phyloP scores from a whole-genome alignment of 2,329 filamentous ascomycete genomes.

The Cyclaneusma minus region DNA sequence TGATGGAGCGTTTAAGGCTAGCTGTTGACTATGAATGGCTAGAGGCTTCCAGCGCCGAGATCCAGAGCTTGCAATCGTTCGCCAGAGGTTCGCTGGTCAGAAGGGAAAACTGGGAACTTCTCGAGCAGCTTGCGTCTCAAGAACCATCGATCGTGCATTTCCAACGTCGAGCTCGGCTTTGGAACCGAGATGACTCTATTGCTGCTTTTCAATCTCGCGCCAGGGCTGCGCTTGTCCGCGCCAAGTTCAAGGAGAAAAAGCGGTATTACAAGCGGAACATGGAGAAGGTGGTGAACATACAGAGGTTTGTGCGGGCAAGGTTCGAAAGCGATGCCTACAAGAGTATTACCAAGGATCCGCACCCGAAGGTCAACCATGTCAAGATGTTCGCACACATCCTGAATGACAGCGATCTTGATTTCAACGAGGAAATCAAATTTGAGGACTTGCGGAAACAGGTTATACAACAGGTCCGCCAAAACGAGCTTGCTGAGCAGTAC shows the following conservation, averaged over 20 bases:
- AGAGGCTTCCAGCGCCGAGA: constrained; percentile 36
- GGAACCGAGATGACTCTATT: constrained; percentile 68
- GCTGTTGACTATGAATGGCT: constrained; percentile 36
- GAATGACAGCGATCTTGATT: constrained; percentile 97
- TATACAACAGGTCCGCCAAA: constrained; percentile 91
- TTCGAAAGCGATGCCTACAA: constrained; percentile 97
- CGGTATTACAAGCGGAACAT: constrained; percentile 90
- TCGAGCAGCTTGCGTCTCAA: constrained; percentile 55
- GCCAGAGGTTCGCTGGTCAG: constrained; percentile 52
- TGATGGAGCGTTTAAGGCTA: constrained; percentile 37
- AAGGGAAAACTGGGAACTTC: constrained; percentile 40
- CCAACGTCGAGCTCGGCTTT: constrained; percentile 63
- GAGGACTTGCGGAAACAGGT: constrained; percentile 90
- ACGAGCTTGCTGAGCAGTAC: constrained; percentile 93
- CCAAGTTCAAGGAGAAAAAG: constrained; percentile 68
- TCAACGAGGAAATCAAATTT: constrained; percentile 96
- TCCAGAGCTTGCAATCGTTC: constrained; percentile 49
- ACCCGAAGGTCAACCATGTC: constrained; percentile 88
- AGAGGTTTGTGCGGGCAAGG: constrained; percentile 88
- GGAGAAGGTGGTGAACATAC: constrained; percentile 97
- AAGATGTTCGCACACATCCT: constrained; percentile 97
- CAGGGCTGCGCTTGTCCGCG: constrained; percentile 59
- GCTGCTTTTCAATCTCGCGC: constrained; percentile 60
- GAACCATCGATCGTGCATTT: constrained; percentile 51
- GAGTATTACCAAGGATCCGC: constrained; percentile 88